Percentiles rank a stretch among this genome's conserved stretches.
These are phyloP conservation scores for Arabis alpina DNA, from an alignment of 345 rosid genomes.

Conservation along the genomic window DNA sequence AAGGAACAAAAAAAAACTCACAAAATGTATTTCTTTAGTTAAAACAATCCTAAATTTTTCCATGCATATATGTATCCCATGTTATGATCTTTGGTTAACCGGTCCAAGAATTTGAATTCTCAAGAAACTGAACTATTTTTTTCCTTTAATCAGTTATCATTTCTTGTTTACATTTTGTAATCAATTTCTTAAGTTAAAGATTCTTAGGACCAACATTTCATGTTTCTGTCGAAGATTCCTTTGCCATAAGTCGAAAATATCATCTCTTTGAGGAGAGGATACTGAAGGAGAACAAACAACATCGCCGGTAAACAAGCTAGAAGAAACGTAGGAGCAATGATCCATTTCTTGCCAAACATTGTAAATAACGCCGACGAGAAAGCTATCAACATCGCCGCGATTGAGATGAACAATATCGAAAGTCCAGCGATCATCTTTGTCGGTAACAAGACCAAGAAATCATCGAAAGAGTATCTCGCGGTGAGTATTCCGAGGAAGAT, in stretches of 20 bases:
- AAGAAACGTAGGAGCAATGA: conserved; percentile 37
- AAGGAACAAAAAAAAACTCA: no score
- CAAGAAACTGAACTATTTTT: no score
- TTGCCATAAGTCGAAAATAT: conserved; percentile 37
- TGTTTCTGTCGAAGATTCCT: conserved; percentile 44
- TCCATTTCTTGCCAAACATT: conserved; percentile 27
- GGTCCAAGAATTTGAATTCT: no score
- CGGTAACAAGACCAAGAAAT: conserved; percentile 42
- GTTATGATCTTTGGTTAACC: no score
- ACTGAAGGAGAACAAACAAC: conserved; percentile 43
- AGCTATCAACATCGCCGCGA: conserved; percentile 45
- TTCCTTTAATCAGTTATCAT: no score
- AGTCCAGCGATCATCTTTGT: conserved; percentile 46
- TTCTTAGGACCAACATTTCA: conserved; percentile 36
- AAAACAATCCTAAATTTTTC: no score
- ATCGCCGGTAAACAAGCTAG: conserved; percentile 41
- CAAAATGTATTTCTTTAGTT: no score
- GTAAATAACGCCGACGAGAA: conserved; percentile 43
- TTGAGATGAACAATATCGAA: conserved; percentile 40
- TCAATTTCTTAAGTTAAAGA: no score
- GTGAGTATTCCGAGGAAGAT: conserved; percentile 45
- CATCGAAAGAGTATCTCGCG: conserved; percentile 43
- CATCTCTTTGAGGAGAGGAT: conserved; percentile 44
- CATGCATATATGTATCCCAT: no score
- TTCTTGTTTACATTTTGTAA: no score